Evolutionary conservation across 2,329 filamentous ascomycete species (phyloP), one percentile per base, ranked within the genome.

Genomic region (Aaosphaeria pasadenensis): DNA sequence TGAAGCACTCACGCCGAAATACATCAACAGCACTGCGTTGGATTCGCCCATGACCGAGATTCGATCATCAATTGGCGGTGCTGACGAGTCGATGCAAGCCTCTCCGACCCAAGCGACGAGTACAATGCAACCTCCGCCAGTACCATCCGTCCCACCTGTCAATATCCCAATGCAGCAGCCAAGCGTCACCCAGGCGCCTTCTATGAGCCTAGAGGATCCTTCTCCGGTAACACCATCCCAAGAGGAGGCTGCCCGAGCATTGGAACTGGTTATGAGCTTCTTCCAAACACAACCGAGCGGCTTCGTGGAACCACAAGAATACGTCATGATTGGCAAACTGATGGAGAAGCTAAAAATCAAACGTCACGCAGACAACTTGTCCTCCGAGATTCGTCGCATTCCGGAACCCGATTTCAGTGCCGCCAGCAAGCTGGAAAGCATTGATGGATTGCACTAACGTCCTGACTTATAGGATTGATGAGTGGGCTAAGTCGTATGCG

Each of bases 321-420:
- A 87, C 66, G 70, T 88, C 54, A 83, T 84, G 3, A 84, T 96
- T 42, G 79, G 89, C 13, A 89, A 90, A 65, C 74, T 96, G 54
- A 92, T 91, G 67, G 88, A 95, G 69, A 95, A 92, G 71, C 78
- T 96, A 30, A 84, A 88, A 51, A 75, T 95, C 33, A 82, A 87
- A 42, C 80, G 84, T 56, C 67, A 62, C 48, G 61, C 60, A 28
- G 65, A 67, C 46, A 65, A 57, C 54, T 51, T 70, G 30, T 51
- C 59, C 11, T 62, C 58, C 30, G 58, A 54, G 24, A 61, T 69
- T 50, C 69, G 69, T 51, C 67, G 66, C 43, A 61, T 60, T 31
- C 68, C 64, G 45, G 69, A 71, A 45, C 59, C 64, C 35, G 62
- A 63, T 40, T 69, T 67, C 47, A 44, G 45, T 39, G 53, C 45